Evolutionary conservation across 805 yeast species (phyloP), one percentile per base, ranked within the genome.

Genomic region (Candida sakaeoensis): DNA sequence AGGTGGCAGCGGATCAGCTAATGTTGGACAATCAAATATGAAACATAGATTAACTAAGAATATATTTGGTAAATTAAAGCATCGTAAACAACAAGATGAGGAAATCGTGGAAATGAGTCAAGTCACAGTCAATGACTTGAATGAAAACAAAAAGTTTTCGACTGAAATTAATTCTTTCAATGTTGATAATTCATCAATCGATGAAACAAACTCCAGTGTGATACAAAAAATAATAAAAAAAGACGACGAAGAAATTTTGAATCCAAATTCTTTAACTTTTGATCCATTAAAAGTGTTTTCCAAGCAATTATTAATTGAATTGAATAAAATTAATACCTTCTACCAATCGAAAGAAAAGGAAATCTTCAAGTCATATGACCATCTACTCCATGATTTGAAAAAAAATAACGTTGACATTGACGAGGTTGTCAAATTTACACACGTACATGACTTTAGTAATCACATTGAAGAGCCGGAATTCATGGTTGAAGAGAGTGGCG

Each of bases 251-350:
- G n/a, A 36, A 12, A 40, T 18, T 36, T 35, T 37, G 8, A 42
- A 44, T 32, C 45, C 48, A 21, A 35, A 35, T 14, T 41, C 45
- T 8, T 30, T 28, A n/a, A 16, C 29, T 3, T 44, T 44, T 30
- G 46, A 45, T 28, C 65, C 68, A 2, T 54, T 65, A 40, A 67
- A 64, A 27, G 63, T 71, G 2, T 80, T 81, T 44, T 46, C 78
- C 27, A 57, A 64, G 25, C 68, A 65, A 41, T 60, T 81, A 36
- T 50, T 65, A 19, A 57, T 53, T n/a, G 83, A 80, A 50, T 63
- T 78, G 41, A 45, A 48, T 17, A 79, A 76, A 48, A 69, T 80
- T 42, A 79, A 77, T 50, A 62, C 55, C 6, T 80, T 80, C 45
- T 80, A 73, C 54, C 58, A 60, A 29, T 41, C 49, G 13, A 72